Base-by-base conservation (phyloP, 2,329 filamentous ascomycete genomes). In the Lithohypha guttulata region DNA sequence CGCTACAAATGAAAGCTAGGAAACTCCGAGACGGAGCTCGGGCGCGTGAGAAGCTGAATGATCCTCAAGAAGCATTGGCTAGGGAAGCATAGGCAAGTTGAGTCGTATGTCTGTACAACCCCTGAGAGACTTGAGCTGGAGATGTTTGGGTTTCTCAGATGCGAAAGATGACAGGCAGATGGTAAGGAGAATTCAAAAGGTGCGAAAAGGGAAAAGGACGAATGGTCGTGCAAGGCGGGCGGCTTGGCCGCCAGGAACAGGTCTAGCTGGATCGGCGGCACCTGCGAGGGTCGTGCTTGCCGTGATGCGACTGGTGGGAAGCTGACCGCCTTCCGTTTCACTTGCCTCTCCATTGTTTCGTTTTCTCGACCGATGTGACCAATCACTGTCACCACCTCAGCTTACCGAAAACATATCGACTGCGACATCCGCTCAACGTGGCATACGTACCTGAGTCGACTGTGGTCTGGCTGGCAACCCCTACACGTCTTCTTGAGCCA, bases 81-180 rank as follows among this genome's bases (percentile, higher is more conserved):
- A 29, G 34, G 14, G 7, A 7, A 20, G 25, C 25, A n/a, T 8
- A 29, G 34, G 35, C 26, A 22, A 11, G 26, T 14, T 21, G 18
- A 4, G 9, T 28, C 25, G 13, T 30, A 31, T n/a, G 26, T n/a
- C 33, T 14, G 18, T 21, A 11, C 19, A 20, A n/a, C 35, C 22
- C 27, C 35, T 31, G 26, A 39, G 91, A 98, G 51, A 89, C 1
- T 65, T 79, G 1, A 84, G 96, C 59, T 84, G 93, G 0, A 91
- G 98, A 61, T 78, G 77, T 1, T 72, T 96, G 41, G 34, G 4
- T 29, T 20, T 18, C 23, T 21, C 15, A 14, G 23, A 18, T 21
- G 17, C 26, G 31, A 98, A 98, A 56, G 91, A 98, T 53, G 76
- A 98, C 91, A 56, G 71, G 84, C 53, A 91, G 98, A 62, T 60